Evolutionary conservation across 768 basidiomycete species (phyloP).

Genomic region (Crucibulum laeve): DNA sequence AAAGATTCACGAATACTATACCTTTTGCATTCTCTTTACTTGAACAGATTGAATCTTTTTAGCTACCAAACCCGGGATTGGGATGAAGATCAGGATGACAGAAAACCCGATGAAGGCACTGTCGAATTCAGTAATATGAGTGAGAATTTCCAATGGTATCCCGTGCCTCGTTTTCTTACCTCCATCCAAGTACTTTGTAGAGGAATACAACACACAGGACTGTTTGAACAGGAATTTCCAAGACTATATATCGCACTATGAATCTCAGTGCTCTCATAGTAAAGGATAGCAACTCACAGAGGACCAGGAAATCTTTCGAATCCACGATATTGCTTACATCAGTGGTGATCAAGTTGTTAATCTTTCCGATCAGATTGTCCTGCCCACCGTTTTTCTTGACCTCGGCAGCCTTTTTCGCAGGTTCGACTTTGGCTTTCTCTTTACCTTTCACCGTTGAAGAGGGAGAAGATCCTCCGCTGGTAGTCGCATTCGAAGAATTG

Average conservation of each 20-base stretch:
- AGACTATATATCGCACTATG: slow-evolving; percentile 9
- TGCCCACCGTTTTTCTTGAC: not conserved
- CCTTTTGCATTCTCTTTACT: slow-evolving; percentile 43
- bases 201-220: slow-evolving; percentile 34
- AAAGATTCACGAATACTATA: too few relatives aligned
- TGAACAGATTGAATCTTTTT: slow-evolving; percentile 47
- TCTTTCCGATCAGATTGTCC: slow-evolving; percentile 61
- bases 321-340: slow-evolving; percentile 43
- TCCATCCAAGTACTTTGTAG: slow-evolving; percentile 45
- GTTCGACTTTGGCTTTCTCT: slow-evolving; percentile 2
- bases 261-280: not conserved
- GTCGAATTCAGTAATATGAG: slow-evolving; percentile 12
- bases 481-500: not conserved
- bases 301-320: slow-evolving; percentile 28
- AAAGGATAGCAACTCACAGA: not conserved
- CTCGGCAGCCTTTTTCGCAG: slow-evolving; percentile 4
- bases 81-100: slow-evolving; percentile 47
- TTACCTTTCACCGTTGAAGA: not conserved
- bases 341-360: slow-evolving; percentile 74
- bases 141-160: not conserved
- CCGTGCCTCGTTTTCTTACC: slow-evolving; percentile 43
- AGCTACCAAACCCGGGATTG: slow-evolving; percentile 54
- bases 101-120: slow-evolving; percentile 58
- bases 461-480: not conserved
- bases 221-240: slow-evolving; percentile 39